phyloP scores from a whole-genome alignment of 192 early-diverging fungal species.

The Nowakowskiella sp. region DNA sequence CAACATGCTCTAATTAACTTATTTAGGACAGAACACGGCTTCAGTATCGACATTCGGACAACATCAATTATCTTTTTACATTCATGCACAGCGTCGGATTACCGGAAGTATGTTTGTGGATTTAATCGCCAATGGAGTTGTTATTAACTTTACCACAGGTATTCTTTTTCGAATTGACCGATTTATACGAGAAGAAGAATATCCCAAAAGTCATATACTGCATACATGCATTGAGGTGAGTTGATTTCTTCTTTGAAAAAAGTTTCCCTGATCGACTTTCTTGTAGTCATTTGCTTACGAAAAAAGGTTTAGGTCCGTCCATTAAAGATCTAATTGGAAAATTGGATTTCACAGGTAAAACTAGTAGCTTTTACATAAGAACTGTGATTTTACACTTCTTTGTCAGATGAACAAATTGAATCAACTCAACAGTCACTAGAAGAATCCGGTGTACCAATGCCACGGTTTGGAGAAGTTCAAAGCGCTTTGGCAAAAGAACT shows the following conservation, averaged over 20 bases:
- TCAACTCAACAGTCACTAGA: conserved; percentile 80
- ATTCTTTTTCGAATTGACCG: conserved; percentile 96
- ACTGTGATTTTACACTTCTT: conserved; percentile 4
- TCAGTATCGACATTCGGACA: conserved; percentile 92
- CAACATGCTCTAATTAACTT: conserved; percentile 5
- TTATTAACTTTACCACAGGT: conserved; percentile 31
- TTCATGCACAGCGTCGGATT: conserved; percentile 72
- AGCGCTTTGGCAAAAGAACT: conserved; percentile 46
- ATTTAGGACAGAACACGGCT: conserved; percentile 60
- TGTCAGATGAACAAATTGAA: conserved; percentile 55
- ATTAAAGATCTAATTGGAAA: conserved; percentile 92
- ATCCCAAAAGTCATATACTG: conserved; percentile 98
- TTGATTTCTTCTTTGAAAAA: neutral
- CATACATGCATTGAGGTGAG: conserved; percentile 85
- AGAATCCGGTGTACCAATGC: conserved; percentile 71
- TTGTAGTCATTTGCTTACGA: conserved; percentile 77
- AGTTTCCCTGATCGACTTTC: neutral
- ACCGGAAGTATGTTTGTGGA: conserved; percentile 54
- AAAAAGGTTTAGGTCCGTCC: conserved; percentile 71
- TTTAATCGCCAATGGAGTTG: conserved; percentile 2
- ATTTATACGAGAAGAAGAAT: conserved; percentile 98
- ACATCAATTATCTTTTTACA: conserved; percentile 89
- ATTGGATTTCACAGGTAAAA: conserved; percentile 74
- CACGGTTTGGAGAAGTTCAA: conserved; percentile 81
- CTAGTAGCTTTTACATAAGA: neutral